Evolutionary conservation across 352 stramenopile genomes (phyloP).

Genomic region (Phytophthora pluvialis): DNA sequence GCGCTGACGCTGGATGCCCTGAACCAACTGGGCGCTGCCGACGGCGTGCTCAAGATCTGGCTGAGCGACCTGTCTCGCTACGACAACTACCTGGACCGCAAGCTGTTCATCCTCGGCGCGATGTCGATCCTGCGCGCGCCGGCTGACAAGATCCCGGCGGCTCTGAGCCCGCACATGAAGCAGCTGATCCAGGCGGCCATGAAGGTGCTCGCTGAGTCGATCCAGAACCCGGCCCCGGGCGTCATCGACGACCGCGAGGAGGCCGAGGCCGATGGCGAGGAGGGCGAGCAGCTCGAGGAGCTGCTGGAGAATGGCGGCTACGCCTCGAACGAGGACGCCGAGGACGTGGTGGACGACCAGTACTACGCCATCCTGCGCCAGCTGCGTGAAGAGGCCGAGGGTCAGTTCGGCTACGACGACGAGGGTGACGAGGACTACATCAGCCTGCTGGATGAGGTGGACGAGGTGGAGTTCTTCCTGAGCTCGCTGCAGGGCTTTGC

Average conservation of each 20-base stretch:
- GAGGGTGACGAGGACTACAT: constrained; percentile 95
- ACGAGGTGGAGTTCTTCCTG: constrained; percentile 93
- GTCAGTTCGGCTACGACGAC: constrained; percentile 71
- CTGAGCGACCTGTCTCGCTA: constrained; percentile 86
- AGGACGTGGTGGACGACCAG: constrained; percentile 94
- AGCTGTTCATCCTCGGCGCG: constrained; percentile 93
- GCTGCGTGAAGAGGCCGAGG: constrained; percentile 88
- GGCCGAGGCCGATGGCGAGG: constrained; percentile 55
- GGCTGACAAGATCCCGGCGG: constrained; percentile 76
- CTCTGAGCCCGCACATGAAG: constrained; percentile 89
- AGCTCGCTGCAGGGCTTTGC: constrained; percentile 85
- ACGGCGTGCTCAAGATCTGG: constrained; percentile 93
- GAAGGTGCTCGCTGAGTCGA: constrained; percentile 85
- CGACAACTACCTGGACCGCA: constrained; percentile 89
- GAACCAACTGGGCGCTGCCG: constrained; percentile 86
- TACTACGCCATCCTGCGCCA: constrained; percentile 95
- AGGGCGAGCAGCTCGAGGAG: constrained; percentile 77
- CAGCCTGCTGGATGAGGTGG: constrained; percentile 92
- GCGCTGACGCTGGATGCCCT: constrained; percentile 88
- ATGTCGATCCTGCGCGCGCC: constrained; percentile 92
- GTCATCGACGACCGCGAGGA: constrained; percentile 75
- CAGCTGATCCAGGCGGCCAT: constrained; percentile 86
- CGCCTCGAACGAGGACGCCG: constrained; percentile 86
- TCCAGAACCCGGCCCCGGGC: constrained; percentile 62
- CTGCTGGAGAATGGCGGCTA: constrained; percentile 93